Base-by-base conservation (phyloP, 164 flowering plant species). In the Tetrastigma voinierianum region DNA sequence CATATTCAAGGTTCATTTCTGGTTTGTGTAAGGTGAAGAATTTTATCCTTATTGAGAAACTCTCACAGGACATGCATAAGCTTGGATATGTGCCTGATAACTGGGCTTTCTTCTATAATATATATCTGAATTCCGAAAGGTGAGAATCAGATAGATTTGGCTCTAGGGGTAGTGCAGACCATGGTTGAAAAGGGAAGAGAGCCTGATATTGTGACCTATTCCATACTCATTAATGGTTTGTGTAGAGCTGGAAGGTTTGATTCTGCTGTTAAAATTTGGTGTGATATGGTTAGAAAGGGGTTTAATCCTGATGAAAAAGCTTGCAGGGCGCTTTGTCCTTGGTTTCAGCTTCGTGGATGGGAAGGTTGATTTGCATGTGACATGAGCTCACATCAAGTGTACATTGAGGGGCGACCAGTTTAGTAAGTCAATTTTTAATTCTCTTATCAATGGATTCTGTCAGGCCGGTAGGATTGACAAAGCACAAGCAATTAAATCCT, bases 281-380 rank as follows among this genome's bases (percentile, higher is more conserved):
- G 68, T 70, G 73, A 75, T 21, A 90, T 96, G 98, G 68, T 81
- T 16, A 68, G 65, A 40, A 86, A 70, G 45, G 91, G 95, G 62
- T 12, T 83, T 46, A 52, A 0, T 9, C 92, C 95, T 0, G 99
- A 96, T 76, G 59, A 21, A 67, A 82, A 77, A 55, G 87, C 98
- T 4, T 96, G 96, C 67, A 76, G 85, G 51, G 81, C 95, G 4
- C 76, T 96, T 96, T 67, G 89, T 90, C 70, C 74, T 90, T 52
- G 90, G 96, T 58, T 74, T 96, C n/a, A n/a, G 67, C 87, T 89
- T 73, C 69, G 59, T 18, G 71, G 71, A 67, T 66, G 87, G 91
- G 64, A 90, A 88, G 72, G 96, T 90, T 70, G 97, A 93, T 77
- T 83, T 85, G 98, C 97, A 14, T 96, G n/a, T n/a, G n/a, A n/a